Evolutionary conservation across 805 yeast species (phyloP).

Genomic region (Jamesozyma rosinii): DNA sequence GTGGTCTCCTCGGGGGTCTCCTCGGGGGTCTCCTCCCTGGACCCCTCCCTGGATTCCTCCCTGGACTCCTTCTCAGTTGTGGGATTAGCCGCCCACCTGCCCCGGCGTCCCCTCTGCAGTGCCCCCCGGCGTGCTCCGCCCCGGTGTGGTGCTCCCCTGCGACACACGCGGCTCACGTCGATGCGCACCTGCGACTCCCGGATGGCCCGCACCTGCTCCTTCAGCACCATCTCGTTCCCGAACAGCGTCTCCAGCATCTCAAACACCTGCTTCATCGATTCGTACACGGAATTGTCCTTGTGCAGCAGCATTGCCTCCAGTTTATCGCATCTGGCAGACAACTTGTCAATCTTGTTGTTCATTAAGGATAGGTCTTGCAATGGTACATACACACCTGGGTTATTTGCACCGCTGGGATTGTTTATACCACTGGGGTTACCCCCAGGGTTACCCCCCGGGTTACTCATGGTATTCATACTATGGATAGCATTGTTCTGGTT

Average conservation of each 20-base stretch:
- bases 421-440: too few relatives aligned
- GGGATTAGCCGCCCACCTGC: too few relatives aligned
- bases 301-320: slow-evolving; percentile 12
- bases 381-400: too few relatives aligned
- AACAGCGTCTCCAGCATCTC: slow-evolving; percentile 20
- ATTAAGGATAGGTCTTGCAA: too few relatives aligned
- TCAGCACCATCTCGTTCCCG: slow-evolving; percentile 25
- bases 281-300: slow-evolving; percentile 13
- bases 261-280: slow-evolving; percentile 18
- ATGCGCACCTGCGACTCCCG: slow-evolving; percentile 3
- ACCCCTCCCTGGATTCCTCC: not conserved
- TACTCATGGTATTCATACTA: too few relatives aligned
- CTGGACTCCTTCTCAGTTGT: not conserved
- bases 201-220: slow-evolving; percentile 10
- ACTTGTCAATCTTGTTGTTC: slow-evolving; percentile 1
- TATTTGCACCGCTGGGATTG: too few relatives aligned
- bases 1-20: too few relatives aligned
- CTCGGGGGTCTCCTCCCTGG: too few relatives aligned
- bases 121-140: too few relatives aligned
- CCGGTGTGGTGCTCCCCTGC: not conserved
- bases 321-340: slow-evolving; percentile 3
- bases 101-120: too few relatives aligned
- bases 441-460: too few relatives aligned
- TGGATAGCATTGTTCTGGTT: too few relatives aligned
- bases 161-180: slow-evolving; percentile 5